A percentile compares a stretch with the other conserved stretches of the same genome.
Evolutionary conservation across 2,329 filamentous ascomycete genomes (phyloP).

Genomic region (Aspergillus pseudoviridinutans): DNA sequence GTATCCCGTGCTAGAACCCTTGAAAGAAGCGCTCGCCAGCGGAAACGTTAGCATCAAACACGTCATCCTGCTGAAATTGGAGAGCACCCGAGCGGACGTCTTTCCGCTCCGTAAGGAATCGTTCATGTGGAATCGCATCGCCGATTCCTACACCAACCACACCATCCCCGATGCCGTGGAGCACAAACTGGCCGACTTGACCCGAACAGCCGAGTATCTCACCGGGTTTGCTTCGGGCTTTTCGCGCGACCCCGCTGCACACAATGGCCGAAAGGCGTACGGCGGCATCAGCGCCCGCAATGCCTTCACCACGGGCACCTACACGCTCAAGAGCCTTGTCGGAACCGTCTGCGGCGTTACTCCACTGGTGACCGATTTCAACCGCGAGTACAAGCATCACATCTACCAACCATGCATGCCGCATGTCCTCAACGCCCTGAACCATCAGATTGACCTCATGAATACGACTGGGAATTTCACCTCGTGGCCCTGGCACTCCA

Average conservation of each 20-base stretch:
- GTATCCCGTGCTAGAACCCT: conserved; percentile 18
- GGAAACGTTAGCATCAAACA: conserved; percentile 39
- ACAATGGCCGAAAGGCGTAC: conserved; percentile 20
- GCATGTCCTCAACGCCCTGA: conserved; percentile 28
- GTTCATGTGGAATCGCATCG: conserved; percentile 33
- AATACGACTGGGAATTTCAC: conserved; percentile 23
- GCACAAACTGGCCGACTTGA: conserved; percentile 24
- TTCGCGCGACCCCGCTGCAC: conserved; percentile 16
- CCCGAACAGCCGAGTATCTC: conserved; percentile 25
- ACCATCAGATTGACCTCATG: conserved; percentile 19
- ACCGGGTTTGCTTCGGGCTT: conserved; percentile 26
- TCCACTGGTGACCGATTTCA: conserved; percentile 42
- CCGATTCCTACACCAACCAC: conserved; percentile 33
- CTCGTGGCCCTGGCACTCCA: conserved; percentile 31
- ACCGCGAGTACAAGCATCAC: conserved; percentile 40
- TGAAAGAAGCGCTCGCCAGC: conserved; percentile 25
- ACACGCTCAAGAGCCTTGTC: conserved; percentile 44
- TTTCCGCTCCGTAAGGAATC: conserved; percentile 43
- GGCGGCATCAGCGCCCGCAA: conserved; percentile 43
- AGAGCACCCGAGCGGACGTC: conserved; percentile 45
- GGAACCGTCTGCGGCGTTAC: conserved; percentile 43
- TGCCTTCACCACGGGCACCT: conserved; percentile 42
- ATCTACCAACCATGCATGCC: conserved; percentile 46
- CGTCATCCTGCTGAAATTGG: conserved; percentile 43
- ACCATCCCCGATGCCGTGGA: conserved; percentile 31